Percentiles rank a stretch among this genome's conserved stretches.
Conservation (phyloP, 2,329 filamentous ascomycete species). For the Cercospora beticola region DNA sequence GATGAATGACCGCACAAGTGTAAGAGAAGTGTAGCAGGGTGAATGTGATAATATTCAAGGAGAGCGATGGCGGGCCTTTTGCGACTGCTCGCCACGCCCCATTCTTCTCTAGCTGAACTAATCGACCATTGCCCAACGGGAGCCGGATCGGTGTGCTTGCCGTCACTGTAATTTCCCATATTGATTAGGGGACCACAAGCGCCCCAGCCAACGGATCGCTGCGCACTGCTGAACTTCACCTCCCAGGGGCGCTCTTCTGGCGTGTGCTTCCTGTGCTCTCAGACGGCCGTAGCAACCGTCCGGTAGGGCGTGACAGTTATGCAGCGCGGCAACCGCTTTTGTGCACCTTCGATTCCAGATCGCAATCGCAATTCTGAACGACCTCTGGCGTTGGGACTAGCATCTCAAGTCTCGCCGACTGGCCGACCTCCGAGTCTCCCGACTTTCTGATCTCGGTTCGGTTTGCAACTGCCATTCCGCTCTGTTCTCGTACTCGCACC, state of each 20-base stretch:
- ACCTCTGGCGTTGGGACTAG: neutral
- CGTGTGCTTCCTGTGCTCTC: neutral
- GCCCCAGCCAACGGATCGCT: slow-evolving; percentile 7
- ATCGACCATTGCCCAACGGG: neutral
- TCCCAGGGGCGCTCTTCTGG: neutral
- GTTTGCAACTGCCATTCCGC: neutral
- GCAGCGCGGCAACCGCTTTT: neutral
- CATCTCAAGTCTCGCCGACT: neutral
- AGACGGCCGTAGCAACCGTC: neutral
- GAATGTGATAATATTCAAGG: neutral
- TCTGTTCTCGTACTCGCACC: neutral
- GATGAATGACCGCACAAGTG: neutral
- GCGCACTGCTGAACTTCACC: neutral
- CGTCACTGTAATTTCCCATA: slow-evolving; percentile 7
- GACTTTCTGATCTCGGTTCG: neutral
- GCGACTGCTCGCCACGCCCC: neutral
- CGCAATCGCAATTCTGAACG: neutral
- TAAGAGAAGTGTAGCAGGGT: neutral
- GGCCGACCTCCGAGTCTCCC: neutral
- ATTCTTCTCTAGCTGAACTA: neutral
- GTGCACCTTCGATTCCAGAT: neutral
- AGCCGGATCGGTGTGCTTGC: neutral
- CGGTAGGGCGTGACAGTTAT: neutral
- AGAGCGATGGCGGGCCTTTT: neutral
- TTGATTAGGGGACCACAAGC: slow-evolving; percentile 2